These are phyloP conservation scores for Phallus indusiatus DNA, from an alignment of 768 basidiomycete genomes.

Conservation along the genomic window DNA sequence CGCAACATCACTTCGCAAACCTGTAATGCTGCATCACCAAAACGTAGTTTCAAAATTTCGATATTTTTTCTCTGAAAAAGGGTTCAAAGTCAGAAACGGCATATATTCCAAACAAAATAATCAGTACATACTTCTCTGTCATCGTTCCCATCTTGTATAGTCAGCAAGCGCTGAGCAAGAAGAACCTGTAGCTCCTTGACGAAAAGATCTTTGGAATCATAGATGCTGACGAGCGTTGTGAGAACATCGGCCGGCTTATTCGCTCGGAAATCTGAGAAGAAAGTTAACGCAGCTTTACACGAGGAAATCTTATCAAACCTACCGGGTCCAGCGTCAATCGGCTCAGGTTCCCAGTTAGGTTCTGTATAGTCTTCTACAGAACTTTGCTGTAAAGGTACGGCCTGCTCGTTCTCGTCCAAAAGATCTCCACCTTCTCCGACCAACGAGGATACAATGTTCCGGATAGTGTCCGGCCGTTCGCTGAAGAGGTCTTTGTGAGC, in stretches of 20 bases:
- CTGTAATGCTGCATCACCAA: constrained; percentile 87
- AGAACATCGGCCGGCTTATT: constrained; percentile 91
- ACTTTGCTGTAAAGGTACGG: constrained; percentile 61
- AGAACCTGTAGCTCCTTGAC: constrained; percentile 91
- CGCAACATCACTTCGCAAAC: constrained; percentile 98
- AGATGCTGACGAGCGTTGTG: constrained; percentile 94
- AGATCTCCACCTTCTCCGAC: constrained; percentile 82
- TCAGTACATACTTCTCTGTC: constrained; percentile 54
- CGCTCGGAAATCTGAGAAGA: constrained; percentile 67
- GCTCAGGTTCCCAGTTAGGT: constrained; percentile 92
- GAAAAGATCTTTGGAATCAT: constrained; percentile 94
- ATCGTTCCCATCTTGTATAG: constrained; percentile 68
- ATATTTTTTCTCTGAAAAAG: constrained; percentile 93
- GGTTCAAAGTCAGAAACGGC: constrained; percentile 7
- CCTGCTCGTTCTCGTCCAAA: constrained; percentile 76
- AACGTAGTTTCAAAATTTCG: constrained; percentile 90
- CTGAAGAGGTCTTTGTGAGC: constrained; percentile 27
- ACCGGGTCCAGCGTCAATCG: constrained; percentile 95
- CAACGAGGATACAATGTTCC: constrained; percentile 83
- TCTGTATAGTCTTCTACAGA: constrained; percentile 85
- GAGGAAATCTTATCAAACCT: constrained; percentile 10
- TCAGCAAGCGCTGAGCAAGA: constrained; percentile 77
- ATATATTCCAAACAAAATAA: background rate
- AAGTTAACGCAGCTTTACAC: background rate
- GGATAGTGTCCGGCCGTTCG: constrained; percentile 86